Percentiles rank a stretch among this genome's conserved stretches.
These are phyloP conservation scores for Aspergillus puulaauensis DNA, from an alignment of 2,329 filamentous ascomycete species.

Conservation along the genomic window DNA sequence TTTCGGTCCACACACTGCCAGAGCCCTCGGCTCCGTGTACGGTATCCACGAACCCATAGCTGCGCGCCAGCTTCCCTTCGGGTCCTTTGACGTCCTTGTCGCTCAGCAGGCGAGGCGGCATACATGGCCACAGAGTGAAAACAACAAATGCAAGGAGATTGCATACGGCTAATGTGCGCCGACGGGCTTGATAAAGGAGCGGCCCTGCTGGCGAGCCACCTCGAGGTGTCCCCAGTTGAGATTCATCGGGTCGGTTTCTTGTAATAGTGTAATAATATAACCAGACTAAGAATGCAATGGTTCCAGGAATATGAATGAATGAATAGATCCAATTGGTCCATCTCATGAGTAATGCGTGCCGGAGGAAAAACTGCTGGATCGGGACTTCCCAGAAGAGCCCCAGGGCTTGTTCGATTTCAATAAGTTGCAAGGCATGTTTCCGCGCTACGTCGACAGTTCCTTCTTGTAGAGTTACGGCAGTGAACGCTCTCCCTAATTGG, in stretches of 20 bases:
- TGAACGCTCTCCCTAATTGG: constrained; percentile 71
- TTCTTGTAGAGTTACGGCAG: constrained; percentile 66
- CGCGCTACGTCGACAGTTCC: constrained; percentile 68
- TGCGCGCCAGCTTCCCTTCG: constrained; percentile 59
- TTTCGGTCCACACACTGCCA: constrained; percentile 70
- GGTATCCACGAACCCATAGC: constrained; percentile 60
- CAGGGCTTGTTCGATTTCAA: constrained; percentile 64
- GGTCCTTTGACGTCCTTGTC: constrained; percentile 55
- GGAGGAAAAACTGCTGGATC: constrained; percentile 60
- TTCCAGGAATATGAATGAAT: constrained; percentile 76
- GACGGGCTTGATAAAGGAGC: constrained; percentile 54
- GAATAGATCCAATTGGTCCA: constrained; percentile 74
- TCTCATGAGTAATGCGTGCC: constrained; percentile 57
- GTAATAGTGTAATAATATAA: constrained; percentile 71
- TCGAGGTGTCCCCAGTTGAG: constrained; percentile 38
- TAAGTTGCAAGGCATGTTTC: constrained; percentile 66
- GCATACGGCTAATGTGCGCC: constrained; percentile 58
- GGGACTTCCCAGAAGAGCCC: constrained; percentile 65
- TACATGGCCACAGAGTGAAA: constrained; percentile 61
- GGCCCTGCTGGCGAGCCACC: constrained; percentile 49
- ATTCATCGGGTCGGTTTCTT: constrained; percentile 49
- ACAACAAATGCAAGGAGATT: constrained; percentile 61
- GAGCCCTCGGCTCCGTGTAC: constrained; percentile 59
- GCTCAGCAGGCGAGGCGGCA: constrained; percentile 59
- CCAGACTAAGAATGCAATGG: constrained; percentile 66